Base-by-base conservation (phyloP, 1,284 basidiomycete species). In the Sporisorium reilianum region DNA sequence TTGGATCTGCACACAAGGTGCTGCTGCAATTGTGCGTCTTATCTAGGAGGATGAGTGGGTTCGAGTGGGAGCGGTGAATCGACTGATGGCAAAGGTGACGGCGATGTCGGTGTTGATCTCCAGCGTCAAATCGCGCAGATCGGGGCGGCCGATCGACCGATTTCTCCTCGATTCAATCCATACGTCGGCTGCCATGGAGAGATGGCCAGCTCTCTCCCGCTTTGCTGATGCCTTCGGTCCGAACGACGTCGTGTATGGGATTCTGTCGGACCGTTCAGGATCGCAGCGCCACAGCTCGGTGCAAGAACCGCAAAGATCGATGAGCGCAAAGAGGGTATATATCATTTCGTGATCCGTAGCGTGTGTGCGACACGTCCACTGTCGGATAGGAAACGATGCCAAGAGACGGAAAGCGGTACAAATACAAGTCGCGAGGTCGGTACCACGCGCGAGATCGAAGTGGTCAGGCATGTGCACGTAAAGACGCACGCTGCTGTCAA, bases 391-490 rank as follows among this genome's bases (percentile, higher is more conserved):
- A n/a, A 30, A 10, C 18, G 12, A 30, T 28, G 45, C 45, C n/a
- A 30, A 46, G 12, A 44, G 23, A 18, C 32, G 25, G 6, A 18
- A 26, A 26, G 28, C 28, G 46, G 46, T 48, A 48, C 46, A 48
- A 48, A 48, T 30, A 48, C 46, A 48, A 48, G 46, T 22, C n/a
- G 26, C 9, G 11, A 48, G 46, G 18, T 48, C 46, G 46, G 16
- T 3, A 26, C 18, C 45, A n/a, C 26, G n/a, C 5, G 23, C 3
- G 14, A 5, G 16, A 12, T 46, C 5, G 23, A n/a, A 18, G 18
- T n/a, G 20, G 23, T 11, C 11, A 14, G 36, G 10, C 20, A 10
- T n/a, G 5, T 22, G 50, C 14, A 36, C 30, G 30, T 3, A 7
- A 18, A 23, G 20, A 22, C 8, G 14, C 8, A 9, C 14, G 42